Percentiles rank a stretch among this genome's conserved stretches.
Evolutionary conservation across 1,284 basidiomycete genomes (phyloP).

Genomic region (Gomphus bonarii): DNA sequence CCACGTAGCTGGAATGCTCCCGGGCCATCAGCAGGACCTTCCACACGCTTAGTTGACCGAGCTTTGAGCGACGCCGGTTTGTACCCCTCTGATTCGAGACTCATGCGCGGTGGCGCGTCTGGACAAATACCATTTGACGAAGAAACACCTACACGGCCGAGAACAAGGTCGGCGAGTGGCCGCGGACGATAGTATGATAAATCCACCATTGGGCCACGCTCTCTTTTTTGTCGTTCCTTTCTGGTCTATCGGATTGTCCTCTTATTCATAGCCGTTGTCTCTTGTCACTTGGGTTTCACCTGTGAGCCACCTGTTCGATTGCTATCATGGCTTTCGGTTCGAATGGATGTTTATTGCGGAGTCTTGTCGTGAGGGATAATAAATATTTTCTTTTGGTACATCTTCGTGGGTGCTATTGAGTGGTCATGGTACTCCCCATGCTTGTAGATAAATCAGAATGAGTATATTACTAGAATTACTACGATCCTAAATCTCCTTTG

Average conservation of each 20-base stretch:
- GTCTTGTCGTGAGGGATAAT: background rate
- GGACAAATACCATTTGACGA: background rate
- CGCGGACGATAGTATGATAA: background rate
- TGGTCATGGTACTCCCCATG: too few species aligned
- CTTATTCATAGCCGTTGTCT: background rate
- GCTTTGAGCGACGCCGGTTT: slow-evolving; percentile 8
- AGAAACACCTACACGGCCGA: slow-evolving; percentile 7
- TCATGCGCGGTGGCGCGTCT: background rate
- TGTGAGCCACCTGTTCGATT: background rate
- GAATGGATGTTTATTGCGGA: background rate
- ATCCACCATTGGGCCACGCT: background rate
- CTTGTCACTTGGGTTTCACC: background rate
- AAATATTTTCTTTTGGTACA: background rate
- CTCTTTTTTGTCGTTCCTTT: background rate
- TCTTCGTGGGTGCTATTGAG: background rate
- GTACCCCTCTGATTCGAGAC: background rate
- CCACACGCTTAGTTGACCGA: slow-evolving; percentile 4
- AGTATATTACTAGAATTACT: too few species aligned
- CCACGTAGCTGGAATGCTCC: background rate
- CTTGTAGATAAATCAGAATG: too few species aligned
- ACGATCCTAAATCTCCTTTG: too few species aligned
- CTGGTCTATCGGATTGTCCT: background rate
- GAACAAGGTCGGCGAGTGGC: slow-evolving; percentile 5
- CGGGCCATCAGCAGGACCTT: slow-evolving; percentile 4
- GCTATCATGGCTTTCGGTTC: background rate